Evolutionary conservation across 495 filamentous ascomycete species (phyloP), one percentile per base, ranked within the genome.

Genomic region (Neurospora africana): DNA sequence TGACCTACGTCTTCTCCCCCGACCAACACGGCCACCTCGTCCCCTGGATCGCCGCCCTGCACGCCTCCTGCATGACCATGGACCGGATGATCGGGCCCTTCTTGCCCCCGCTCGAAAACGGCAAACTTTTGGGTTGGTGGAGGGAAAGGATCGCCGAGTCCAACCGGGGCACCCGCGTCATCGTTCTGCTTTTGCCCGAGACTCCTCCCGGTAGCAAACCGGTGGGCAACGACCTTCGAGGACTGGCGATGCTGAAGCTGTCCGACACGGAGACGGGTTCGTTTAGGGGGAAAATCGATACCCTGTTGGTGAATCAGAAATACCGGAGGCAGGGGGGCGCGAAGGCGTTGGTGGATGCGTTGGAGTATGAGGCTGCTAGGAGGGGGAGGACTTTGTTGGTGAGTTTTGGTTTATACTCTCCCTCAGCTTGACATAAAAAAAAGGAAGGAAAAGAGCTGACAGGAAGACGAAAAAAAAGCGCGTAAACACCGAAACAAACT

Each of bases 71-170:
- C 72, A 82, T 83, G 73, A 77, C 76, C 9, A 72, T 75, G 39
- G 81, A 83, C 74, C 74, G 75, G 43, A 80, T 80, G 75, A 74
- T 80, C 68, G 81, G 81, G 35, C 80, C 81, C 5, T 83, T 83
- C 58, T 72, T 82, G 21, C 80, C 79, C 15, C 82, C 82, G 0
- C 71, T 82, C 53, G 78, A 75, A 69, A 78, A 78, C 77, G 80
- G 80, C 44, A 82, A 80, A 72, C 79, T 83, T 37, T 74, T 83
- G 41, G 71, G 75, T 2, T 82, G 78, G 78, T 83, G 82, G 82
- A 80, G 75, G 72, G 79, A 81, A 13, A 61, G 79, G 17, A 80
- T 83, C 68, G 78, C 77, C 21, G 82, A 83, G 70, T 76, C 74
- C 11, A 73, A 72, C 44, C 71, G 37, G 19, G 79, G 75, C 71